Percentiles rank a stretch among this genome's conserved stretches.
These are phyloP conservation scores for Diplodia corticola DNA, from an alignment of 2,329 filamentous ascomycete species.

Conservation along the genomic window DNA sequence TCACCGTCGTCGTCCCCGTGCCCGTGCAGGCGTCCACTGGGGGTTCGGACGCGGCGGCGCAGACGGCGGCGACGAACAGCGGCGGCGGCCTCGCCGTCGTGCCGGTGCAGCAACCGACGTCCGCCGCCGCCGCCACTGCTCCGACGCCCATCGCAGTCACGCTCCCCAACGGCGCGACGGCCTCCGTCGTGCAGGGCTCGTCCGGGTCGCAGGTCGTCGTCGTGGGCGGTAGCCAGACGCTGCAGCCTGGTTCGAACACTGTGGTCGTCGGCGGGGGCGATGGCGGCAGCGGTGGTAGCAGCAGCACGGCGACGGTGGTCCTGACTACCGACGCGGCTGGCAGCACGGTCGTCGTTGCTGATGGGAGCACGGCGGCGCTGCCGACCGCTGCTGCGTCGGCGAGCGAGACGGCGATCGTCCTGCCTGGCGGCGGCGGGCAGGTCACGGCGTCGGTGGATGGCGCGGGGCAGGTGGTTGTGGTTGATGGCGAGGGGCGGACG, in stretches of 20 bases:
- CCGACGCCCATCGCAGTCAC: too few relatives aligned
- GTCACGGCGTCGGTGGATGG: neutral
- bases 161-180: constrained; percentile 1
- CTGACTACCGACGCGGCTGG: neutral
- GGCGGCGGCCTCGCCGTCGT: too few relatives aligned
- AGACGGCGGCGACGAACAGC: too few relatives aligned
- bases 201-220: neutral
- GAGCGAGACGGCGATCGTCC: neutral
- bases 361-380: neutral
- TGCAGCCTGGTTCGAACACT: neutral
- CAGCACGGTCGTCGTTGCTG: neutral
- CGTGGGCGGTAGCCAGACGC: neutral
- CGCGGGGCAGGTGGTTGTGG: neutral
- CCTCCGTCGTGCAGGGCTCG: neutral
- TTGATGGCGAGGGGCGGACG: neutral
- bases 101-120: neutral
- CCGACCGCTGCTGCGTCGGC: neutral
- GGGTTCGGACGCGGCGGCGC: neutral
- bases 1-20: neutral
- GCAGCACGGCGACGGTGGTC: neutral
- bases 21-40: neutral
- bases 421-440: neutral
- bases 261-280: neutral
- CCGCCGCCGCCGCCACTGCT: neutral
- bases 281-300: neutral